A percentile compares a stretch with the other conserved stretches of the same genome.
Evolutionary conservation across 169 alveolate genomes (phyloP).

Genomic region (Eimeria maxima): DNA sequence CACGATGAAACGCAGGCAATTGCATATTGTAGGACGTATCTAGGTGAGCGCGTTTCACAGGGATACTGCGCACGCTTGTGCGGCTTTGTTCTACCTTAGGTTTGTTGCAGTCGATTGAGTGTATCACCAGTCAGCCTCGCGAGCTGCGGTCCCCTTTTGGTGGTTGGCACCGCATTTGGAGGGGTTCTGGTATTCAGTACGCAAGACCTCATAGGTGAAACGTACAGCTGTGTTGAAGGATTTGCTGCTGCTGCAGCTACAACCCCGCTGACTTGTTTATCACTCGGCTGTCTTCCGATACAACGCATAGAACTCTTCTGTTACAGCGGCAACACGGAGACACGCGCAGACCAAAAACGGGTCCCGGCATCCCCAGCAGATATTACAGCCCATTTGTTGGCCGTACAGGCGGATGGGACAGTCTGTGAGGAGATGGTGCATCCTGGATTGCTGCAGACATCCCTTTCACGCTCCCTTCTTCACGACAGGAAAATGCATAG

Average conservation of each 20-base stretch:
- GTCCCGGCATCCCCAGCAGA: background rate
- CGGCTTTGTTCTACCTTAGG: background rate
- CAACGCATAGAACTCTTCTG: conserved; percentile 47
- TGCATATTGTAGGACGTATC: too few species aligned
- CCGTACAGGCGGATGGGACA: conserved; percentile 37
- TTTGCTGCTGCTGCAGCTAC: conserved; percentile 69
- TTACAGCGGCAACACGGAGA: background rate
- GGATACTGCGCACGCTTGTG: background rate
- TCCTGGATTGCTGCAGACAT: background rate
- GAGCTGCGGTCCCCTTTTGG: conserved; percentile 24
- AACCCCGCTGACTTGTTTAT: conserved; percentile 43
- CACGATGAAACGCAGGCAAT: background rate
- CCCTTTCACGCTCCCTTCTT: conserved; percentile 39
- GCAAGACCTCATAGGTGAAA: conserved; percentile 21
- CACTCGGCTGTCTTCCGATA: conserved; percentile 36
- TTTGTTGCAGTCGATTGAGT: conserved; percentile 47
- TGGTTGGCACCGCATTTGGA: conserved; percentile 64
- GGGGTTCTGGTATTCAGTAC: conserved; percentile 39
- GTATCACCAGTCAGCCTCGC: conserved; percentile 48
- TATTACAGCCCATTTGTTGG: background rate
- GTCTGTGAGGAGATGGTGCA: background rate
- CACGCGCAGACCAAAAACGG: background rate
- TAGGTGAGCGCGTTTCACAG: background rate
- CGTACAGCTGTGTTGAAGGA: conserved; percentile 24
- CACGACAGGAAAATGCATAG: conserved; percentile 20